Percentiles rank a stretch among this genome's conserved stretches.
Evolutionary conservation across 352 stramenopile species (phyloP).

Genomic region (Pythium periplocum): DNA sequence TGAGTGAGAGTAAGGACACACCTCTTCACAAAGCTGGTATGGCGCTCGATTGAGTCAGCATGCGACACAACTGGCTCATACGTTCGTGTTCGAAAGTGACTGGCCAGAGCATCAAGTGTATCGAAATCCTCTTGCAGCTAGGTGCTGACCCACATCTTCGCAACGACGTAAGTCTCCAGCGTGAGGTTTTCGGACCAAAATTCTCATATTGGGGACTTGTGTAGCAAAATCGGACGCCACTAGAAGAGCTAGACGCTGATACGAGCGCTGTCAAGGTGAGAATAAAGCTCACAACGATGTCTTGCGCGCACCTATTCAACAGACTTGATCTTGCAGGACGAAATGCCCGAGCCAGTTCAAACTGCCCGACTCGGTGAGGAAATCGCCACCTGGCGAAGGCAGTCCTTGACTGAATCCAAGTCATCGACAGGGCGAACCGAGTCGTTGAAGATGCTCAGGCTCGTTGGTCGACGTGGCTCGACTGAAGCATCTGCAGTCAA

Average conservation of each 20-base stretch:
- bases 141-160: slow-evolving; percentile 48
- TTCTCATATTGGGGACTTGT: background rate
- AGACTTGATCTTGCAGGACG: slow-evolving; percentile 7
- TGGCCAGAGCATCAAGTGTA: slow-evolving; percentile 46
- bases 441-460: too few species aligned
- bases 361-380: slow-evolving; percentile 21
- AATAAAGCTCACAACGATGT: too few species aligned
- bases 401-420: slow-evolving; percentile 19
- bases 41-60: background rate
- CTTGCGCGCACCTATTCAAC: too few species aligned
- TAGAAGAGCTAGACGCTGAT: slow-evolving; percentile 49
- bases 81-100: slow-evolving; percentile 19
- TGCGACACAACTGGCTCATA: background rate
- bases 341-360: slow-evolving; percentile 14
- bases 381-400: slow-evolving; percentile 14
- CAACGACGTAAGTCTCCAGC: slow-evolving; percentile 43
- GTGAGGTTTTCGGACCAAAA: background rate
- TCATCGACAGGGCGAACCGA: background rate
- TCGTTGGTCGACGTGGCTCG: too few species aligned
- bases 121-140: slow-evolving; percentile 55
- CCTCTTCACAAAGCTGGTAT: slow-evolving; percentile 76
- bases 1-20: slow-evolving; percentile 68
- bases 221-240: slow-evolving; percentile 60
- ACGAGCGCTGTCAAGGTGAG: slow-evolving; percentile 26
- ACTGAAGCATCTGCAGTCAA: background rate